Conservation (phyloP, 139 green algal species). For the Chlorella vulgaris region DNA sequence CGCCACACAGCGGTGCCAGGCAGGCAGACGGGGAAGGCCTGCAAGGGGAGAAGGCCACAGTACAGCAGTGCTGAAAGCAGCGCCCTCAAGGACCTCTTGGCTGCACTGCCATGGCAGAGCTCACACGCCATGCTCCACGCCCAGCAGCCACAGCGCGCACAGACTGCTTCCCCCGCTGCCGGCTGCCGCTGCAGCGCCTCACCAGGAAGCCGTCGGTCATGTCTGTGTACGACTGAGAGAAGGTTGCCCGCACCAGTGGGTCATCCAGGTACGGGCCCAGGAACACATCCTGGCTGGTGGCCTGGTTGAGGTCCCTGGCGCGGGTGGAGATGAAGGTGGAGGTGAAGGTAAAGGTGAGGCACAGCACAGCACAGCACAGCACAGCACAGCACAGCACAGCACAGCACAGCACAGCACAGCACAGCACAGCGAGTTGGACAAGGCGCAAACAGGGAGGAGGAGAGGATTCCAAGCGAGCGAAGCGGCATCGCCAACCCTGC, state of each 20-base stretch:
- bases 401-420: too few species aligned
- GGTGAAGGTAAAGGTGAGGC: too few species aligned
- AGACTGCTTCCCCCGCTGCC: too few species aligned
- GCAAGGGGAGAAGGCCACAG: too few species aligned
- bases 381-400: too few species aligned
- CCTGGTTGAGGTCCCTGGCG: conserved; percentile 74
- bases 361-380: too few species aligned
- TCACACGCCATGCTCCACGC: too few species aligned
- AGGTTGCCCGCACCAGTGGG: conserved; percentile 56
- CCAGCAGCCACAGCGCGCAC: too few species aligned
- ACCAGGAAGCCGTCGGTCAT: conserved; percentile 75
- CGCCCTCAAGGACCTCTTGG: background rate
- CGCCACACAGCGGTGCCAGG: conserved; percentile 83
- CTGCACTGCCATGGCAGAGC: too few species aligned
- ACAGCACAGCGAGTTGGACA: background rate
- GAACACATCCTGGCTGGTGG: conserved; percentile 85
- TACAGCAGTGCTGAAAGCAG: too few species aligned
- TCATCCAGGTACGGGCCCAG: conserved; percentile 84
- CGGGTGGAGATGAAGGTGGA: too few species aligned
- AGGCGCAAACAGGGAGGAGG: background rate
- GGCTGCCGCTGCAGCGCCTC: background rate
- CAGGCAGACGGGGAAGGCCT: conserved; percentile 82
- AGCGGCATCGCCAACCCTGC: background rate
- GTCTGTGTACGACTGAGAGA: conserved; percentile 67
- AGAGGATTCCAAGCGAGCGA: too few species aligned